phyloP scores from a whole-genome alignment of 441 rosid species.

The Euphorbia celastroides region DNA sequence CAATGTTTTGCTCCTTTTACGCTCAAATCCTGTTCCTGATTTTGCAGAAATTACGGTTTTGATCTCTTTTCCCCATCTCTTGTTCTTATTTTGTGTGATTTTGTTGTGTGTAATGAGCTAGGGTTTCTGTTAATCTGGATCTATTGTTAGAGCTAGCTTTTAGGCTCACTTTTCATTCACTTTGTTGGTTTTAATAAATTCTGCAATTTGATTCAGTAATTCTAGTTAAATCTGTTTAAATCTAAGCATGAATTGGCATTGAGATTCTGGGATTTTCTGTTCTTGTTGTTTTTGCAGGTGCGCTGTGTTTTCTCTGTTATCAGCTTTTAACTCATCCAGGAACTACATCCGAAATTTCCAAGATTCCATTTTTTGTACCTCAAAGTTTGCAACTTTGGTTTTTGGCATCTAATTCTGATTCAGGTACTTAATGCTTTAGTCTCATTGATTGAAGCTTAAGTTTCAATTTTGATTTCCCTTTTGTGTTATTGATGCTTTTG shows the following conservation, averaged over 20 bases:
- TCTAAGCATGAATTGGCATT: neutral
- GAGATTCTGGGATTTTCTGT: neutral
- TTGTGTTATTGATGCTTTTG: neutral
- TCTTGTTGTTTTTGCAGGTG: conserved; percentile 28
- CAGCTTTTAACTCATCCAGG: conserved; percentile 38
- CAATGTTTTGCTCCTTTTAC: conserved; percentile 41
- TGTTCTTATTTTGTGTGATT: neutral
- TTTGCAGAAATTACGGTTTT: conserved; percentile 42
- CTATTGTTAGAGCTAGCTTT: conserved; percentile 1
- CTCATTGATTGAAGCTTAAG: conserved; percentile 13
- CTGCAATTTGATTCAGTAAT: conserved; percentile 6
- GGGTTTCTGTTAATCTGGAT: conserved; percentile 22
- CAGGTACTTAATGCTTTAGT: conserved; percentile 28
- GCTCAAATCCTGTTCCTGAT: conserved; percentile 36
- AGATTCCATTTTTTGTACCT: conserved; percentile 7
- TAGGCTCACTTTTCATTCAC: neutral
- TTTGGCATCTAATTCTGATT: conserved; percentile 30
- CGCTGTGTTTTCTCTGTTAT: conserved; percentile 31
- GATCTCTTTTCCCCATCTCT: conserved; percentile 9
- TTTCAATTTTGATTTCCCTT: conserved; percentile 6
- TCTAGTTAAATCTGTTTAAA: conserved; percentile 6
- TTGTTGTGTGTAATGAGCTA: neutral
- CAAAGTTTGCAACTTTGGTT: conserved; percentile 14
- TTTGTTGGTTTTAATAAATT: conserved; percentile 10
- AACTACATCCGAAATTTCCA: conserved; percentile 23